A percentile compares a stretch with the other conserved stretches of the same genome.
These are phyloP conservation scores for Delonix regia DNA, from an alignment of 306 rosid genomes.

Conservation along the genomic window DNA sequence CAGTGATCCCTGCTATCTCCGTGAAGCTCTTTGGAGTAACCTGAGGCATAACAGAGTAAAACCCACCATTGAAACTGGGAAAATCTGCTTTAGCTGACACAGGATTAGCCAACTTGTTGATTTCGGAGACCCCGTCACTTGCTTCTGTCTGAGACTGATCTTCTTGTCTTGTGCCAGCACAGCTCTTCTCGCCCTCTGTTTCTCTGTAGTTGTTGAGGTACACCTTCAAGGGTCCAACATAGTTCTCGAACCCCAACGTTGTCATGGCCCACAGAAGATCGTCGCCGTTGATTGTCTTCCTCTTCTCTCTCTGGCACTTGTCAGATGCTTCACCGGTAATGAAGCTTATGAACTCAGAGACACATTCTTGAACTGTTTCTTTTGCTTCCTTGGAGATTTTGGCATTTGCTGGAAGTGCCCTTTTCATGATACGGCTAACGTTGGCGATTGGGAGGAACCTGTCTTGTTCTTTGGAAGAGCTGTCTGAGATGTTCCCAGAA, in stretches of 20 bases:
- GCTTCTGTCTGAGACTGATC: slow-evolving; percentile 39
- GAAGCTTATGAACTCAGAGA: slow-evolving; percentile 91
- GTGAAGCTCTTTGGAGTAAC: slow-evolving; percentile 35
- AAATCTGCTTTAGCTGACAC: slow-evolving; percentile 33
- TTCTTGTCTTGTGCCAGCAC: slow-evolving; percentile 43
- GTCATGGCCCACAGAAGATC: slow-evolving; percentile 96
- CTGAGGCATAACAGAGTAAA: slow-evolving; percentile 55
- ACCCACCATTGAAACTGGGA: slow-evolving; percentile 48
- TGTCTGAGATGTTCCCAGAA: slow-evolving; percentile 67
- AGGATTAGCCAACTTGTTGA: slow-evolving; percentile 27
- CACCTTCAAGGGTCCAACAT: slow-evolving; percentile 70
- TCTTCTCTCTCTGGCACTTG: slow-evolving; percentile 81
- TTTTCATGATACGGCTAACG: slow-evolving; percentile 87
- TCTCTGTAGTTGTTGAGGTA: slow-evolving; percentile 79
- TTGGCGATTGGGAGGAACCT: slow-evolving; percentile 86
- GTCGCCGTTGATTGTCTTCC: slow-evolving; percentile 88
- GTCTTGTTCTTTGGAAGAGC: slow-evolving; percentile 74
- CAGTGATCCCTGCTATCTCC: slow-evolving; percentile 44
- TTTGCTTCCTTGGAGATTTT: slow-evolving; percentile 89
- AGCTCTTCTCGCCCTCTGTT: slow-evolving; percentile 68
- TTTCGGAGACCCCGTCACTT: slow-evolving; percentile 27
- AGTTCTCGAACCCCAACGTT: slow-evolving; percentile 78
- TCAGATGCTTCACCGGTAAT: slow-evolving; percentile 92
- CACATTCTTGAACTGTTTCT: slow-evolving; percentile 87
- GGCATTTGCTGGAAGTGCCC: slow-evolving; percentile 78